phyloP scores from a whole-genome alignment of 2,329 filamentous ascomycete species.

The Pseudogymnoascus sp. region DNA sequence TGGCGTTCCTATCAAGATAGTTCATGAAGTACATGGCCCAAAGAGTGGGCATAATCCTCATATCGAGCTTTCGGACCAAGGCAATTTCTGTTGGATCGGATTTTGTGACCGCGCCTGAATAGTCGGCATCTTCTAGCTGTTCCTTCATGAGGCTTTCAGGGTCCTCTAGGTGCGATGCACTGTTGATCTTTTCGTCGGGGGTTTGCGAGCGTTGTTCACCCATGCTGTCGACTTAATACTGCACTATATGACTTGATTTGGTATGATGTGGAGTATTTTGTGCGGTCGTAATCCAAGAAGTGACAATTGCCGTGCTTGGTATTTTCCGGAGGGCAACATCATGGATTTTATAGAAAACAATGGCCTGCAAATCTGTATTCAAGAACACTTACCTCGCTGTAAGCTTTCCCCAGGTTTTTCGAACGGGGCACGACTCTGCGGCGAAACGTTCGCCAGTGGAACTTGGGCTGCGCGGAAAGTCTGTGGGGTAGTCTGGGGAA shows the following conservation, averaged over 20 bases:
- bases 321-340: not conserved
- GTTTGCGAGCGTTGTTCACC: not conserved
- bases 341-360: not conserved
- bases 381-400: not conserved
- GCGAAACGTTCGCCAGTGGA: not conserved
- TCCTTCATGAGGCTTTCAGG: not conserved
- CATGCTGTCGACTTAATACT: not conserved
- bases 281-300: not conserved
- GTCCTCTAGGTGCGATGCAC: conserved; percentile 9
- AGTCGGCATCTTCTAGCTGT: conserved; percentile 8
- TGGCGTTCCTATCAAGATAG: conserved; percentile 44
- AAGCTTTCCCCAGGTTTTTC: not conserved
- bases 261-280: not conserved
- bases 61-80: conserved; percentile 31
- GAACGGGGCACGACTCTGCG: not conserved
- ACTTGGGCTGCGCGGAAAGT: not conserved
- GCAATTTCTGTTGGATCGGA: conserved; percentile 28
- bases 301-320: not conserved
- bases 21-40: conserved; percentile 35
- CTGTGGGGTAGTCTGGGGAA: not conserved
- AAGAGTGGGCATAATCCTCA: conserved; percentile 33
- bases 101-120: conserved; percentile 27
- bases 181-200: conserved; percentile 8
- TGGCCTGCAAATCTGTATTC: not conserved
- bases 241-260: not conserved